Percentiles rank a stretch among this genome's conserved stretches.
These are phyloP conservation scores for Chaetomiaceae sp. DNA, from an alignment of 2,329 filamentous ascomycete genomes.

Conservation along the genomic window DNA sequence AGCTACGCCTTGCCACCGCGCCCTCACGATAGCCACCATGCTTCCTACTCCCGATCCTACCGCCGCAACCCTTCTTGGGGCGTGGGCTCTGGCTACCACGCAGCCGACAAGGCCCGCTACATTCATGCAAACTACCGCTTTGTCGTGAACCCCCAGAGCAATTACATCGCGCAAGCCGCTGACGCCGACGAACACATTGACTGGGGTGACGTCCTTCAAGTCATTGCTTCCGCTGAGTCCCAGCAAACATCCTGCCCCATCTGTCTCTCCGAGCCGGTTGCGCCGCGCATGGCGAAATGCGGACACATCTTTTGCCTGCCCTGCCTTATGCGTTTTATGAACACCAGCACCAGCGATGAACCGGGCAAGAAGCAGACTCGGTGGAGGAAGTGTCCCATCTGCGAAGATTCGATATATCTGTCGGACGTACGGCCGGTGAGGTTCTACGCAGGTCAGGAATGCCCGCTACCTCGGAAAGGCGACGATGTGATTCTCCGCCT, in stretches of 20 bases:
- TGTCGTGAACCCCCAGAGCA: conserved; percentile 76
- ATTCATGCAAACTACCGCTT: conserved; percentile 97
- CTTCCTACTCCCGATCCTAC: conserved; percentile 51
- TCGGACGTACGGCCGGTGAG: conserved; percentile 84
- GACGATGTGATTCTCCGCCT: conserved; percentile 86
- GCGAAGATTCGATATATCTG: conserved; percentile 89
- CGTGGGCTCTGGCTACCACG: conserved; percentile 82
- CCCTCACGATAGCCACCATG: conserved; percentile 55
- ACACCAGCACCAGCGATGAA: conserved; percentile 66
- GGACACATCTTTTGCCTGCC: conserved; percentile 96
- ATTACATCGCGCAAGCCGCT: conserved; percentile 73
- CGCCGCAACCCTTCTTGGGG: conserved; percentile 77
- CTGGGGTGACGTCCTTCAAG: conserved; percentile 86
- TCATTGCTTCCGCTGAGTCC: conserved; percentile 84
- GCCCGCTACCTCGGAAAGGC: conserved; percentile 71
- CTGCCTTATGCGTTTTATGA: conserved; percentile 93
- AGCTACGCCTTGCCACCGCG: conserved; percentile 80
- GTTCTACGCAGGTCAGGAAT: conserved; percentile 88
- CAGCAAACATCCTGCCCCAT: conserved; percentile 90
- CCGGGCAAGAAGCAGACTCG: conserved; percentile 51
- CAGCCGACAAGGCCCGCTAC: conserved; percentile 82
- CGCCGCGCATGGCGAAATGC: conserved; percentile 93
- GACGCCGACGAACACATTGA: conserved; percentile 88
- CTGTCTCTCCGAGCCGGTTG: conserved; percentile 86
- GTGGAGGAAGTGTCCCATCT: conserved; percentile 96